Evolutionary conservation across 345 rosid genomes (phyloP), one percentile per base, ranked within the genome.

Genomic region (Gossypium turneri): DNA sequence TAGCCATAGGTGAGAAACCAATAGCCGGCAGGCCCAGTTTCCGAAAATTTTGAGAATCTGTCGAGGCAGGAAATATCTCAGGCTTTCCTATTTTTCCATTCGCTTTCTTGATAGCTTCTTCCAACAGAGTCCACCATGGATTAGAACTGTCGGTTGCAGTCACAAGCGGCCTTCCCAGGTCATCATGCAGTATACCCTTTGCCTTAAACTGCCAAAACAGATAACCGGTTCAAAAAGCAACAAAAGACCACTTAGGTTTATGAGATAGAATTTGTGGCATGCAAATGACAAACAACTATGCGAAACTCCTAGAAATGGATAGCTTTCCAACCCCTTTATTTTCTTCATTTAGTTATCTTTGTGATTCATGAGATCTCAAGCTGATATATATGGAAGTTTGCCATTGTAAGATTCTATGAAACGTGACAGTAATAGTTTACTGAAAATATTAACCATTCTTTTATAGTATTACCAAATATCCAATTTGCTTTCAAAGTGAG

Each of bases 71-170:
- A 85, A 95, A 95, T 50, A 93, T 90, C 86, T 91, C 93, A 10
- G 98, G 98, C 77, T 82, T 87, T 59, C 83, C 81, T 41, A 89
- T 84, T 73, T 77, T 90, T 73, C 98, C 97, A 51, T 87, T 82
- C 17, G 96, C 94, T 77, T 84, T 86, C 79, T 72, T 85, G 38
- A 95, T 82, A 24, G 97, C 97, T 72, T 87, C 92, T 82, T 90
- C 94, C 59, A 90, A 81, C 76, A 93, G 84, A n/a, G 51, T 58
- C 99, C 99, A 93, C 98, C 99, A 93, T 3, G 93, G 97, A 74
- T 89, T 95, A 59, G 97, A 88, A 70, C 78, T 81, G 82, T 89
- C 93, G 2, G 85, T 80, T 70, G 86, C 88, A 44, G 98, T 91
- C 12, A 88, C 27, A 20, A 81, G 20, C 51, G 87, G 91, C 80